These are phyloP conservation scores for Neospora caninum DNA, from an alignment of 169 alveolate species.

Conservation along the genomic window DNA sequence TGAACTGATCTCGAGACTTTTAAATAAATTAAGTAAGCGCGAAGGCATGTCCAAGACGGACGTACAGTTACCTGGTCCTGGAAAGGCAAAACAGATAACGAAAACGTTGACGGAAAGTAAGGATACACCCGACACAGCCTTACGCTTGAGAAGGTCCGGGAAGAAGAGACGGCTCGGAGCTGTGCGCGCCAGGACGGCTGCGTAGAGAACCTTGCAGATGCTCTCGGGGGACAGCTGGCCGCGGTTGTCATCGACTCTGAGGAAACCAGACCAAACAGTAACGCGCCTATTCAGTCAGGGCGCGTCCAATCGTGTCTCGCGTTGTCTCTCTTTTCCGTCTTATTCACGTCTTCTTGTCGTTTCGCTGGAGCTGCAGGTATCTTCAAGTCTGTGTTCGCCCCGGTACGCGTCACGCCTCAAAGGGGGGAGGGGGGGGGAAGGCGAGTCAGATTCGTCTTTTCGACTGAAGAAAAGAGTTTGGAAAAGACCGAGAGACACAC, in stretches of 20 bases:
- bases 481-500: too few species aligned
- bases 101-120: background rate
- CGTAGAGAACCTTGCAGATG: constrained; percentile 7
- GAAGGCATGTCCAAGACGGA: too few species aligned
- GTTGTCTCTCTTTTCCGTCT: background rate
- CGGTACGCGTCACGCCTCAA: background rate
- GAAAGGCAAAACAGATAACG: too few species aligned
- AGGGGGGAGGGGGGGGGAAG: background rate
- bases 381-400: too few species aligned
- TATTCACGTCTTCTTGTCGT: too few species aligned
- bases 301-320: background rate
- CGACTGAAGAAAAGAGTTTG: too few species aligned
- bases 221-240: background rate
- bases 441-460: too few species aligned
- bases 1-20: too few species aligned
- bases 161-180: background rate
- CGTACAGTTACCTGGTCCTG: too few species aligned
- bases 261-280: background rate
- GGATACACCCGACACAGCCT: background rate
- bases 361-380: too few species aligned
- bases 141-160: background rate
- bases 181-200: background rate
- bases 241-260: background rate
- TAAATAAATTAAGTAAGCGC: too few species aligned
- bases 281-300: background rate